Percentiles rank a stretch among this genome's conserved stretches.
Evolutionary conservation across 73 alveolate genomes (phyloP).

Genomic region (Breviolum minutum): DNA sequence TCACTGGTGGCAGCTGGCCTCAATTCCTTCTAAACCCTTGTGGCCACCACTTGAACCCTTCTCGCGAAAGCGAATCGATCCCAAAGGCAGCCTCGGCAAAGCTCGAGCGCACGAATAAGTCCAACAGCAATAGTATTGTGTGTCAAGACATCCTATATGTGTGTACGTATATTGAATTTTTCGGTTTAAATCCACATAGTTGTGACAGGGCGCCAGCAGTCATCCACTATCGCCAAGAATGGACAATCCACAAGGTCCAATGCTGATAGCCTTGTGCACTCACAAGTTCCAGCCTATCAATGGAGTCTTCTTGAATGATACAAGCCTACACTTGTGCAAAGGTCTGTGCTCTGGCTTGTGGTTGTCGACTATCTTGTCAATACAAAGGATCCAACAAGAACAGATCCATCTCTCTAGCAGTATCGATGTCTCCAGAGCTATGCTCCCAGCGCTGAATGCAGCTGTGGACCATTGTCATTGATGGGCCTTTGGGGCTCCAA

Average conservation of each 20-base stretch:
- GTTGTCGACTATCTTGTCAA: too few species aligned
- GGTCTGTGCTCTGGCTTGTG: too few species aligned
- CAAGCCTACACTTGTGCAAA: background rate
- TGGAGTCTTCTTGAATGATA: too few species aligned
- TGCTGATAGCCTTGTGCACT: background rate
- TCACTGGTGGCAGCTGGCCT: conserved; percentile 8
- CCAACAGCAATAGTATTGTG: background rate
- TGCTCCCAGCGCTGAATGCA: conserved; percentile 41
- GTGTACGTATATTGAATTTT: background rate
- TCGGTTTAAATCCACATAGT: background rate
- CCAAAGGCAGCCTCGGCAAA: conserved; percentile 29
- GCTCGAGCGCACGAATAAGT: background rate
- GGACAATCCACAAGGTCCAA: conserved; percentile 5
- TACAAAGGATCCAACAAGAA: too few species aligned
- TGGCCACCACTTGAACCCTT: conserved; percentile 81
- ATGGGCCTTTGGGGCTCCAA: conserved; percentile 51
- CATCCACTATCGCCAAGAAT: conserved; percentile 52
- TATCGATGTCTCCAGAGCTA: background rate
- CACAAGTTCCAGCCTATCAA: too few species aligned
- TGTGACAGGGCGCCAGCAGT: conserved; percentile 47
- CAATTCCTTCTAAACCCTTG: conserved; percentile 77
- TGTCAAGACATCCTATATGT: background rate
- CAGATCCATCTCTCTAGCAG: too few species aligned
- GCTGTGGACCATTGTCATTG: conserved; percentile 66
- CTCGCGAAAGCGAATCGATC: conserved; percentile 57